These are phyloP conservation scores for Umbelopsis vinacea DNA, from an alignment of 192 early-diverging fungal genomes.

Conservation along the genomic window DNA sequence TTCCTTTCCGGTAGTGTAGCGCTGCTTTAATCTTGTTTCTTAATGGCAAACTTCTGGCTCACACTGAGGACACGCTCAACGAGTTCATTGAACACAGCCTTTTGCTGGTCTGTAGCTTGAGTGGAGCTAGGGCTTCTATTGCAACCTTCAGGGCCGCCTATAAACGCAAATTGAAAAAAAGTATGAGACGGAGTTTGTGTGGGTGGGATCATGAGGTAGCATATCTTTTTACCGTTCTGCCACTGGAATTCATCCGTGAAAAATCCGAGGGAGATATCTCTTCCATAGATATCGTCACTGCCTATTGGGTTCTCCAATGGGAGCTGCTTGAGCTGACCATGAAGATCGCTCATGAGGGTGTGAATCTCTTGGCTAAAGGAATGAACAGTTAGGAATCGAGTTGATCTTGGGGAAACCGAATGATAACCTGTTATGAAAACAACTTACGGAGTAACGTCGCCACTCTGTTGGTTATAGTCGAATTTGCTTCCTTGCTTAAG, in stretches of 20 bases:
- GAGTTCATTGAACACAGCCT: slow-evolving; percentile 36
- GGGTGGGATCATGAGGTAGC: neutral
- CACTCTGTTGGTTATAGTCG: slow-evolving; percentile 30
- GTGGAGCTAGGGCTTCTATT: slow-evolving; percentile 14
- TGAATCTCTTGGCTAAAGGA: slow-evolving; percentile 27
- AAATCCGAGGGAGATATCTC: slow-evolving; percentile 36
- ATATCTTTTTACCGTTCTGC: slow-evolving; percentile 39
- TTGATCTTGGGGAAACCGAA: no score
- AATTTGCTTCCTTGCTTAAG: slow-evolving; percentile 26
- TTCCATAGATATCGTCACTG: slow-evolving; percentile 45
- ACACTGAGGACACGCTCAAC: slow-evolving; percentile 18
- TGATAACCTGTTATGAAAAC: neutral
- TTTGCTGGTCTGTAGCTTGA: slow-evolving; percentile 38
- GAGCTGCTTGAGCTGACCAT: slow-evolving; percentile 7
- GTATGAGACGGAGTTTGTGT: neutral
- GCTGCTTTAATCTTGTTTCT: slow-evolving; percentile 15
- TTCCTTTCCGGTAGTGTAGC: slow-evolving; percentile 16
- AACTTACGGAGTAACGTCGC: slow-evolving; percentile 29
- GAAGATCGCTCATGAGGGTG: slow-evolving; percentile 13
- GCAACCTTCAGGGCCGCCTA: slow-evolving; percentile 45
- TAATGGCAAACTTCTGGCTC: slow-evolving; percentile 30
- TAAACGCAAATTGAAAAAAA: neutral
- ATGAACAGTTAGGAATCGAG: no score
- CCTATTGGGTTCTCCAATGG: slow-evolving; percentile 39
- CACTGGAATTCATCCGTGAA: slow-evolving; percentile 41